These are phyloP conservation scores for Bruguiera sexangula DNA, from an alignment of 345 rosid species.

Conservation along the genomic window DNA sequence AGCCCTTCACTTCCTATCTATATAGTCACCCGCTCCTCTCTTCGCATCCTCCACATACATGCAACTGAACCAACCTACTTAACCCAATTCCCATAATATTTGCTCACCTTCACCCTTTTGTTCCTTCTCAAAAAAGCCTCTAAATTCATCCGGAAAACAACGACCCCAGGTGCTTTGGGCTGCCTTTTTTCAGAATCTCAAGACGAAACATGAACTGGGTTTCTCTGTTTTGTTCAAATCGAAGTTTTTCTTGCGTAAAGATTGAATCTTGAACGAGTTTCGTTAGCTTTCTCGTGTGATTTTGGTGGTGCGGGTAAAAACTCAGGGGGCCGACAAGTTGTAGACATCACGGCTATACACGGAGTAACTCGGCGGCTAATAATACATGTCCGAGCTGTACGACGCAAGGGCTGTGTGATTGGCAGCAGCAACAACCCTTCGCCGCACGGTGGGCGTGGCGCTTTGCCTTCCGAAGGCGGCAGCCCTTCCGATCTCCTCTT, in stretches of 20 bases:
- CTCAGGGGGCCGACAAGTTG: constrained; percentile 36
- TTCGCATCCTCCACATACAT: neutral
- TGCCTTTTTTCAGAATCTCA: too few species aligned
- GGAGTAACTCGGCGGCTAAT: constrained; percentile 54
- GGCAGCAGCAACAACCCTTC: constrained; percentile 67
- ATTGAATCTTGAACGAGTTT: neutral
- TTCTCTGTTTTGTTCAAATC: neutral
- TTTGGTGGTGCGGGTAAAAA: constrained; percentile 9
- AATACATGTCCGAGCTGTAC: constrained; percentile 75
- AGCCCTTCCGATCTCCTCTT: constrained; percentile 99
- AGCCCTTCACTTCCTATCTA: neutral
- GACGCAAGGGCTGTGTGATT: constrained; percentile 75
- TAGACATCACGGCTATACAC: constrained; percentile 99
- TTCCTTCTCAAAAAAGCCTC: too few species aligned
- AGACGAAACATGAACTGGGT: too few species aligned
- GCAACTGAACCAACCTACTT: too few species aligned
- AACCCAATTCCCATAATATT: neutral
- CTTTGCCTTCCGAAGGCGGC: constrained; percentile 99
- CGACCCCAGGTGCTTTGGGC: too few species aligned
- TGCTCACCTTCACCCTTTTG: too few species aligned
- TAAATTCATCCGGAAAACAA: too few species aligned
- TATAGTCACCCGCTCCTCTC: neutral
- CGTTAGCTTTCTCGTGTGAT: neutral
- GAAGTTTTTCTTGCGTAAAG: neutral
- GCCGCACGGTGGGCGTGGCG: constrained; percentile 99